Evolutionary conservation across 768 basidiomycete species (phyloP).

Genomic region (Russula sp.): DNA sequence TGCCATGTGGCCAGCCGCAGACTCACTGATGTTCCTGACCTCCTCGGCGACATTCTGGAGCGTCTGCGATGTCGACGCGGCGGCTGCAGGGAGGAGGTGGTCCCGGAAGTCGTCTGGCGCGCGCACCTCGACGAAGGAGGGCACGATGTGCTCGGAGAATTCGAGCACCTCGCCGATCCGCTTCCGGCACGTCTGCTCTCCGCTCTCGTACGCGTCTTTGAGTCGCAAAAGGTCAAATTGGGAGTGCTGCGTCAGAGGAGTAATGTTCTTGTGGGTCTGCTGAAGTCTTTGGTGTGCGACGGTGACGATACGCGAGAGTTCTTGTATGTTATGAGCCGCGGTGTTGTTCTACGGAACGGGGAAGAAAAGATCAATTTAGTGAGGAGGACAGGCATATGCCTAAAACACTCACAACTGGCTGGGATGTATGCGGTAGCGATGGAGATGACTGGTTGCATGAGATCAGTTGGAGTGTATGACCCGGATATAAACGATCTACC

Average conservation of each 20-base stretch:
- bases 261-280: neutral
- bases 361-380: neutral
- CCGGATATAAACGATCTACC: neutral
- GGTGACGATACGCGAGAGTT: slow-evolving; percentile 2
- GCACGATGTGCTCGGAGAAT: slow-evolving; percentile 8
- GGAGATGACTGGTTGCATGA: neutral
- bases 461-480: too few relatives aligned
- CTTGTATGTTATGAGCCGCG: slow-evolving; percentile 6
- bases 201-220: slow-evolving; percentile 7
- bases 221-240: slow-evolving; percentile 6
- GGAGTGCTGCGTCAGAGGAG: neutral
- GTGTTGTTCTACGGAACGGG: neutral
- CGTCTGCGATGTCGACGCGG: neutral
- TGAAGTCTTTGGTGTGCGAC: neutral
- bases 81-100: slow-evolving; percentile 6
- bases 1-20: neutral
- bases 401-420: neutral
- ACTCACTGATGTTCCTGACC: neutral
- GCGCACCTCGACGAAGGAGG: slow-evolving; percentile 11
- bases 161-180: slow-evolving; percentile 4
- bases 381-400: too few relatives aligned
- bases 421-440: neutral
- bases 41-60: neutral
- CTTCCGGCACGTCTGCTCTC: neutral
- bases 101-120: slow-evolving; percentile 9